Percentiles rank a stretch among this genome's conserved stretches.
These are phyloP conservation scores for Aegilops umbellulata DNA, from an alignment of 176 grass and related monocot species.

Conservation along the genomic window DNA sequence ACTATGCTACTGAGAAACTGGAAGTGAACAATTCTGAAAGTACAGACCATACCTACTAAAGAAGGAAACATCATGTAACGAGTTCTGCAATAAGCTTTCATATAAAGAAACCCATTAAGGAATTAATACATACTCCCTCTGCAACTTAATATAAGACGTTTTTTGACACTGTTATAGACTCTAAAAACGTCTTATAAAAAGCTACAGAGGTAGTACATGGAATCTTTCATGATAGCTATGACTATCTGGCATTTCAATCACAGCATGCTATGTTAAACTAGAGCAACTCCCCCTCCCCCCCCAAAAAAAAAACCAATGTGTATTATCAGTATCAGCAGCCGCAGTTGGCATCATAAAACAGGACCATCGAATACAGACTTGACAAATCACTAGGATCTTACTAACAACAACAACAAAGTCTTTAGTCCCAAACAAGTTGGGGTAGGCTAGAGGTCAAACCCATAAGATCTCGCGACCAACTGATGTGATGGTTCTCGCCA, in stretches of 20 bases:
- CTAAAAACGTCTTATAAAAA: too few relatives aligned
- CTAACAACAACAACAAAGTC: not conserved
- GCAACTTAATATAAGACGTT: too few relatives aligned
- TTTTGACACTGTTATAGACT: too few relatives aligned
- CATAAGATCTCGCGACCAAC: too few relatives aligned
- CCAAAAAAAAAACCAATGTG: not conserved
- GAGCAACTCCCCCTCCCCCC: not conserved
- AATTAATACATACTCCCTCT: constrained; percentile 3
- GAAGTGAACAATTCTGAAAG: not conserved
- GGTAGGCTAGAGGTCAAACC: too few relatives aligned
- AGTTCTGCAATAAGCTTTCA: not conserved
- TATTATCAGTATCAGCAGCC: not conserved
- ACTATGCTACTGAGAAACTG: constrained; percentile 17
- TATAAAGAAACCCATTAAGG: not conserved
- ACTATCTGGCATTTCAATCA: constrained; percentile 7
- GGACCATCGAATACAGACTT: not conserved
- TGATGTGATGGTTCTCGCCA: too few relatives aligned
- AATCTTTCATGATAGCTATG: constrained; percentile 1
- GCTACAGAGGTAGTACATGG: not conserved
- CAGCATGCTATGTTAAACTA: not conserved
- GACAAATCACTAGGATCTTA: constrained; percentile 5
- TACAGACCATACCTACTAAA: constrained; percentile 4
- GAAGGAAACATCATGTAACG: not conserved
- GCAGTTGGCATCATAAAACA: constrained; percentile 9
- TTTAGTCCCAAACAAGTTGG: too few relatives aligned